Percentiles rank a stretch among this genome's conserved stretches.
Conservation (phyloP, 2,329 filamentous ascomycete species). For the Penicillium sp. region DNA sequence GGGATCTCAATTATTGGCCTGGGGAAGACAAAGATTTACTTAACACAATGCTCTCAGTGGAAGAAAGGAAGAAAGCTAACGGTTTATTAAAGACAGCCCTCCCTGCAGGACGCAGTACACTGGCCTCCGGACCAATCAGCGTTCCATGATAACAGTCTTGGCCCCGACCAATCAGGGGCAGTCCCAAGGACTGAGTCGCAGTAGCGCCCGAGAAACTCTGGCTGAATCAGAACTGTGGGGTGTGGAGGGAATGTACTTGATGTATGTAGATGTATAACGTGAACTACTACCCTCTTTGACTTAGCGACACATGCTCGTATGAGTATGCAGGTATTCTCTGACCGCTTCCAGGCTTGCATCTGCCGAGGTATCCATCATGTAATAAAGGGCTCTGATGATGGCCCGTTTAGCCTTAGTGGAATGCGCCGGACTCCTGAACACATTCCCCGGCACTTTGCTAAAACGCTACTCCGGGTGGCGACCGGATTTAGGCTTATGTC, state of each 20-base stretch:
- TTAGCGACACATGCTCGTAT: neutral
- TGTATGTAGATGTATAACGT: neutral
- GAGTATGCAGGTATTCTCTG: neutral
- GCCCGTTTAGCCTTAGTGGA: conserved; percentile 4
- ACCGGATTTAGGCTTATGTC: conserved; percentile 1
- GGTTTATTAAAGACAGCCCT: neutral
- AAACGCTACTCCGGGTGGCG: conserved; percentile 13
- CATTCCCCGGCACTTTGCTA: conserved; percentile 18
- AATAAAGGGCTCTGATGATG: no score
- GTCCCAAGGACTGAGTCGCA: conserved; percentile 11
- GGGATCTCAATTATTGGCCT: neutral
- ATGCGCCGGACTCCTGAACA: conserved; percentile 12
- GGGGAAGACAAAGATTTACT: conserved; percentile 1
- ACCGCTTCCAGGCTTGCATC: neutral
- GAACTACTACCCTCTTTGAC: neutral
- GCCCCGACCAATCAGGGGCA: conserved; percentile 24
- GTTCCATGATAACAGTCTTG: conserved; percentile 22
- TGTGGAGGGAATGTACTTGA: conserved; percentile 9
- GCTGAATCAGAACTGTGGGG: conserved; percentile 16
- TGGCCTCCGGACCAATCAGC: conserved; percentile 25
- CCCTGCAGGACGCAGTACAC: neutral
- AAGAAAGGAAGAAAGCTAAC: no score
- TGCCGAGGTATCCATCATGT: neutral
- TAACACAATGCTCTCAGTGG: neutral
- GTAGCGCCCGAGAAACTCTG: conserved; percentile 23